Base-by-base conservation (phyloP, 352 stramenopile genomes). In the Phytopythium sindhum region DNA sequence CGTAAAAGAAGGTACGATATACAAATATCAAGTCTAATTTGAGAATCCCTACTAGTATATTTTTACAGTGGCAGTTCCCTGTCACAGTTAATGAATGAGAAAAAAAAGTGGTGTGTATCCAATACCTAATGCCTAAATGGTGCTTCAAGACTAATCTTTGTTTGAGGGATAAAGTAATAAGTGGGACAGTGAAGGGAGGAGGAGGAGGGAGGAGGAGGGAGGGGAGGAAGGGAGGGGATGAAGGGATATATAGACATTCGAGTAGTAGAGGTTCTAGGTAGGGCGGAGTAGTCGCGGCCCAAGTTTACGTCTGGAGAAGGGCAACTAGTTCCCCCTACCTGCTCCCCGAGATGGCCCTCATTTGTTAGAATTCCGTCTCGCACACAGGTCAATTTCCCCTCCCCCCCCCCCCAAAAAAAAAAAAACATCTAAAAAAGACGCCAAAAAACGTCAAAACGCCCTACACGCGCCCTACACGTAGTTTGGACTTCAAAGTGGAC, bases 321-420 rank as follows among this genome's bases (percentile, higher is more conserved):
- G 47, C 47, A 53, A 53, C 47, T 24, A 5, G 47, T 53, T 53
- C 33, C 33, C 14, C 10, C 33, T n/a, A n/a, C n/a, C n/a, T n/a
- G 33, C 33, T 6, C 33, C 33, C 33, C 33, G 33, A 4, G 33
- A n/a, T n/a, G n/a, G n/a, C 44, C 59, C 54, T 61, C 72, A 78
- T 21, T 76, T 73, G 29, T 64, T 63, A 78, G 39, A 69, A 74
- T 76, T 60, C 72, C 60, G 44, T 53, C 48, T 42, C 19, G 60
- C 45, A 42, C 68, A 45, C 65, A 75, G 70, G 66, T 57, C 12
- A 45, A 45, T n/a, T n/a, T n/a, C n/a, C n/a, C n/a, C n/a, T n/a
- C n/a, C n/a, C n/a, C n/a, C n/a, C n/a, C n/a, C n/a, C n/a, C n/a
- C n/a, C n/a, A n/a, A 11, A 41, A 11, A 41, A 41, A 11, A 6